Evolutionary conservation across 2,329 filamentous ascomycete species (phyloP), one percentile per base, ranked within the genome.

Genomic region (Chaetomium strumarium): DNA sequence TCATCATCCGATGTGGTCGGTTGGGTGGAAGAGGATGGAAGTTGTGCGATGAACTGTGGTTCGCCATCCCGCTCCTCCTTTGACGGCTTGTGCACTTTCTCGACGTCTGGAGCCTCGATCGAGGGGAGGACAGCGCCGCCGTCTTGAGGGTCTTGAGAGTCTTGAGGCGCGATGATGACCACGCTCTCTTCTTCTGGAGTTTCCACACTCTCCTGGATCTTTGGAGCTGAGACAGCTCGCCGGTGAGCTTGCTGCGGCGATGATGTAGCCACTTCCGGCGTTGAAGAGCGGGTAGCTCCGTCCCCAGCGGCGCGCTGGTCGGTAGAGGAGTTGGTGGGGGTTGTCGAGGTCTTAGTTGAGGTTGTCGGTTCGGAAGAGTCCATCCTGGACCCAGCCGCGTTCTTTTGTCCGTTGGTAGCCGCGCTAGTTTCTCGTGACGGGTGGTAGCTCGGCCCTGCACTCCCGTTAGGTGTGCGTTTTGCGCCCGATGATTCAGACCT

Each of bases 391-490:
- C 14, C 30, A 3, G 14, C 13, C 12, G 31, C 30, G 14, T 14
- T 39, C 24, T 36, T 46, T 41, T 40, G 13, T 40, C 37, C 19
- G 37, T 43, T 14, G 30, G n/a, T 10, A 13, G 13, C 29, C 12
- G 40, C 49, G 17, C 46, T 39, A 14, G 31, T 40, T 2, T 43
- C 49, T 17, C 36, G 42, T 12, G 52, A 46, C 5, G 41, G 42
- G 9, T 46, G 33, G 20, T 17, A 12, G 17, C 43, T 48, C 8
- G 52, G n/a, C 17, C 38, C 30, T 39, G 29, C 46, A 49, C 46
- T 65, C 66, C 14, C 60, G 60, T 40, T 56, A 10, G 54, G 46
- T 11, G 53, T 50, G 24, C 10, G 11, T 3, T 29, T 40, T 2
- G 38, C 49, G 12, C 38, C 24, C 1, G 42, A 36, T 1, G 33